These are phyloP conservation scores for Trichosporon coremiiforme DNA, from an alignment of 1,284 basidiomycete genomes.

Conservation along the genomic window DNA sequence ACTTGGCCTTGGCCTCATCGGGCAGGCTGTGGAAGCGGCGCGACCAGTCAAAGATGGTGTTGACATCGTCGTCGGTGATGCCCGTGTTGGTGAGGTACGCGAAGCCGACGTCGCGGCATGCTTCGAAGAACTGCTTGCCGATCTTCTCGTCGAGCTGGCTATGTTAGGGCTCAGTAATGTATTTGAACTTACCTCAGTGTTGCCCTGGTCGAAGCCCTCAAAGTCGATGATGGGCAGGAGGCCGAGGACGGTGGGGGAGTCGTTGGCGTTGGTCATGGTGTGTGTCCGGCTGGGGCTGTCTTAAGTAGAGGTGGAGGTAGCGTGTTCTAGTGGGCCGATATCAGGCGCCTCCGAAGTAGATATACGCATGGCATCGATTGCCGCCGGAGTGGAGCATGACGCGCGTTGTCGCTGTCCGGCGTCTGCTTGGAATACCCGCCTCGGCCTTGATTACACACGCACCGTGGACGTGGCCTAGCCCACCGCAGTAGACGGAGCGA, in stretches of 20 bases:
- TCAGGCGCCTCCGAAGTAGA: too few species aligned
- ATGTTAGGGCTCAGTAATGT: background rate
- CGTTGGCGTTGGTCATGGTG: background rate
- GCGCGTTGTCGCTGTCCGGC: too few species aligned
- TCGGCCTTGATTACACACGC: too few species aligned
- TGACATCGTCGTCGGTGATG: slow-evolving; percentile 58
- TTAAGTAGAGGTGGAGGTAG: too few species aligned
- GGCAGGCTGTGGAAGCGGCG: slow-evolving; percentile 54
- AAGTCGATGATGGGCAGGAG: slow-evolving; percentile 42
- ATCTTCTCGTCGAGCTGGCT: slow-evolving; percentile 32
- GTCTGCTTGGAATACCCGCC: too few species aligned
- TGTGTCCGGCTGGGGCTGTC: background rate
- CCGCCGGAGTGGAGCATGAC: too few species aligned
- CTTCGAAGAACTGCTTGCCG: slow-evolving; percentile 35
- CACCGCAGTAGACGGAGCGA: too few species aligned
- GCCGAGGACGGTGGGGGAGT: background rate
- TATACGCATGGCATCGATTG: too few species aligned
- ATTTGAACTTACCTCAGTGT: slow-evolving; percentile 21
- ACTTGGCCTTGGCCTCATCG: background rate
- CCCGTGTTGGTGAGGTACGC: slow-evolving; percentile 59
- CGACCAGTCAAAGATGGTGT: slow-evolving; percentile 61
- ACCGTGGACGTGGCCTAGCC: too few species aligned
- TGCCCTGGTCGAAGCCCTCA: slow-evolving; percentile 38
- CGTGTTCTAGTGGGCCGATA: too few species aligned
- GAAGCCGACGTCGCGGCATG: slow-evolving; percentile 55